Evolutionary conservation across 495 filamentous ascomycete genomes (phyloP), one percentile per base, ranked within the genome.

Genomic region (Penicillium alfredii): DNA sequence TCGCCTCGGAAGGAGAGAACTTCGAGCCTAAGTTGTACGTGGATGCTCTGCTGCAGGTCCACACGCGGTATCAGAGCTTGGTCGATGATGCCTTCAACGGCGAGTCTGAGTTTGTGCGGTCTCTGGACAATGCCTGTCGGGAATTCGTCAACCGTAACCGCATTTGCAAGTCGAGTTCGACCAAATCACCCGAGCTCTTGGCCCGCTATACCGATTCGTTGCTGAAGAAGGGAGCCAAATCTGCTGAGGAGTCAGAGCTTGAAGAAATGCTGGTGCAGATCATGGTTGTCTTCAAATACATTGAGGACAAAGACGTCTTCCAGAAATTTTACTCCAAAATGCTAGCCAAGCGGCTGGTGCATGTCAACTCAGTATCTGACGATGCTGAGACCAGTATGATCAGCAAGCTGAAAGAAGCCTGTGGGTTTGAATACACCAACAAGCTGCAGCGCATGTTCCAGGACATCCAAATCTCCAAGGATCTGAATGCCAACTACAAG

Each of bases 251-350:
- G 58, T 82, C 83, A 15, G 88, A 97, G 44, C 77, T 97, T 34
- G 92, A 99, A 62, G 79, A 81, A 44, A 86, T 85, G 37, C 68
- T 97, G 26, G 78, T 81, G n/a, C 85, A 96, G 55, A 89, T 99
- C 51, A 99, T 99, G 92, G 95, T 88, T 2, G 87, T 97, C 23
- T 99, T 99, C 78, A 99, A 99, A 64, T 99, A 97, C 66, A 96
- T 99, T 47, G 93, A 99, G 53, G 92, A 99, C 65, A 97, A 97
- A 67, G 92, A 99, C 59, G 92, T 99, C 5, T 99, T 97, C 73
- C 93, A 97, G 63, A 97, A 96, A 59, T 97, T 96, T 64, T 99
- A 99, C 63, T 93, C 93, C 6, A 85, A 90, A 32, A 92, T 89
- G 82, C 68, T 99, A 44, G 93, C 92, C 30, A 88, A 94, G 59